Base-by-base conservation (phyloP, 2,329 filamentous ascomycete genomes). In the Epichloe brachyelytri region DNA sequence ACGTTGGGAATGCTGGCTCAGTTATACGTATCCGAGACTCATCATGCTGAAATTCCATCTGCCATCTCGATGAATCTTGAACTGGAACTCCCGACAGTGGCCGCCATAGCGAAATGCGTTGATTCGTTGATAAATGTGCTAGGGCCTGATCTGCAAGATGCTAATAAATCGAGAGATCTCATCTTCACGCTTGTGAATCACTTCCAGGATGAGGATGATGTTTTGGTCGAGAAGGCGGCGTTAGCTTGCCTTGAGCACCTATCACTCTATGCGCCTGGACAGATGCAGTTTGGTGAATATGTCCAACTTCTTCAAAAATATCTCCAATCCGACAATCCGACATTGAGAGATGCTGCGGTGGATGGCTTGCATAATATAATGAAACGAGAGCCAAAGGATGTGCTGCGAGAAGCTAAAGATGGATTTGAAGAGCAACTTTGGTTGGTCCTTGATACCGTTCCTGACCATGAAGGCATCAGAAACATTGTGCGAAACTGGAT, bases 111-210 rank as follows among this genome's bases (percentile, higher is more conserved):
- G 34, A 83, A 88, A 59, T 95, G 88, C 58, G 83, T 96, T 33
- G 90, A 97, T 66, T 93, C 90, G n/a, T 76, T 95, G 22, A 89
- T 98, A 69, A 97, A 97, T 59, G 93, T 98, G 10, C 77, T 98
- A 11, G 93, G 93, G 0, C 93, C 93, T 0, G 94, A 98, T 67
- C 72, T 98, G 20, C 93, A 97, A 66, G 93, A 97, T 61, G 82
- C 93, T 56, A 82, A 81, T 3, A 96, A 95, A 68, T 87, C 88
- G n/a, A 77, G 93, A 57, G 90, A 96, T 62, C 77, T 98, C 50
- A 93, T 97, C 48, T 77, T 97, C 54, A 93, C 84, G 0, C 75
- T 98, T 8, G 83, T 97, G 3, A 77, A 80, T 3, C 85, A 94
- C 57, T 93, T 97, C 60, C 82, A 87, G 55, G 74, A 84, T 46